Evolutionary conservation across 768 basidiomycete species (phyloP), one percentile per base, ranked within the genome.

Genomic region (Aureoboletus auriporus): DNA sequence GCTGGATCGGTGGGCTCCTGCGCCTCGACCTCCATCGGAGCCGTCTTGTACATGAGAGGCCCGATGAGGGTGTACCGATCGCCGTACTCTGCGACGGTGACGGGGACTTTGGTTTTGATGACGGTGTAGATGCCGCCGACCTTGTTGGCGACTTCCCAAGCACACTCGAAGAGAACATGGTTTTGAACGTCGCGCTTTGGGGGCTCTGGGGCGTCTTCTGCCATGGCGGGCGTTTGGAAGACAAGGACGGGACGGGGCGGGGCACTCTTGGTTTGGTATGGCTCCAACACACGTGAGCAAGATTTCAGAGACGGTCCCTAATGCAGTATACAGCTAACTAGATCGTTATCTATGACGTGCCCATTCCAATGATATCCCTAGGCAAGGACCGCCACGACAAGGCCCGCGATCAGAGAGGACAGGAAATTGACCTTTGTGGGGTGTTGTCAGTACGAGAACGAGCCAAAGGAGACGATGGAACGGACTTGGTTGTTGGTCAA

Each of bases 51-150:
- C 42, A 86, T 89, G 54, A 99, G 82, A n/a, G 96, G 96, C 29
- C 96, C 96, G 61, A 99, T 90, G 66, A 99, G 84, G 58, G 85
- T 89, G 74, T 95, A 96, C 62, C 94, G 79, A 71, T 92, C 89
- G 62, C 90, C 93, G 71, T 87, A 98, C 70, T 98, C 96, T 47
- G 84, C 83, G 64, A 94, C 89, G 58, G 96, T 98, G 72, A 99
- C 92, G 46, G 96, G 96, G 48, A 96, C 93, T 67, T 99, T 99
- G 43, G 96, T 98, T 74, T 97, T 97, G 67, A 98, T 96, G 73
- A 99, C 95, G 55, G 95, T 97, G 78, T 97, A 97, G 70, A 97
- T 97, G 53, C 95, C 95, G 58, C 94, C 95, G 68, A 97, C 94
- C 71, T 96, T 97, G 81, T 97, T 96, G 30, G 88, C 93, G 60